Evolutionary conservation across 192 early-diverging fungal genomes (phyloP), one percentile per base, ranked within the genome.

Genomic region (Backusella parvicylindrica): DNA sequence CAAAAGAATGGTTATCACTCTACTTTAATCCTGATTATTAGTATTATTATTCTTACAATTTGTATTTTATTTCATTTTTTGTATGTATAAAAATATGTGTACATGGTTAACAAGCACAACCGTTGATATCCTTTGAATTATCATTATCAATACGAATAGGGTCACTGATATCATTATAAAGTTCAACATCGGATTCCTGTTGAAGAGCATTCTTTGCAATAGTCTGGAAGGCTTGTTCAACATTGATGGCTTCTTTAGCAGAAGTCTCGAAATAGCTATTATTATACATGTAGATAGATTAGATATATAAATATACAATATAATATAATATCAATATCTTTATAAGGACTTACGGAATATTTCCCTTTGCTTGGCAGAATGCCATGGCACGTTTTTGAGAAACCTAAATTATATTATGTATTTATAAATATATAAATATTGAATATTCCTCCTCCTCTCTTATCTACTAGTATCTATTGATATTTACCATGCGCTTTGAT

Each of bases 211-310:
- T 97, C 83, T 89, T 94, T 47, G 97, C 97, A 83, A 98, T 94
- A 31, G 94, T 95, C 74, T 93, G 93, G 87, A 99, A 99, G 53
- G 98, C 98, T 72, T 91, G 88, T 68, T 99, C 98, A 32, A 99
- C 98, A 75, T 99, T 98, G 85, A 96, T 97, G 49, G 95, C 95
- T 82, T 97, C 97, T 83, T 99, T 99, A 30, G 98, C 98, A 71
- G 91, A 93, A 8, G 97, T 98, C 85, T 99, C 96, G 90, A 99
- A 99, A 88, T 97, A 97, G 77, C 90, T 82, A 60, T 36, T 60
- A n/a, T 41, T 41, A 5, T 13, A 41, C 16, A 41, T 5, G n/a
- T n/a, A n/a, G n/a, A n/a, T n/a, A n/a, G n/a, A n/a, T n/a, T 3
- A 35, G 6, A 43, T 15, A 15, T 15, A 41, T 41, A 41, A 12